Conservation (phyloP, 176 grass and related monocot species). For the Oryza nivara region DNA sequence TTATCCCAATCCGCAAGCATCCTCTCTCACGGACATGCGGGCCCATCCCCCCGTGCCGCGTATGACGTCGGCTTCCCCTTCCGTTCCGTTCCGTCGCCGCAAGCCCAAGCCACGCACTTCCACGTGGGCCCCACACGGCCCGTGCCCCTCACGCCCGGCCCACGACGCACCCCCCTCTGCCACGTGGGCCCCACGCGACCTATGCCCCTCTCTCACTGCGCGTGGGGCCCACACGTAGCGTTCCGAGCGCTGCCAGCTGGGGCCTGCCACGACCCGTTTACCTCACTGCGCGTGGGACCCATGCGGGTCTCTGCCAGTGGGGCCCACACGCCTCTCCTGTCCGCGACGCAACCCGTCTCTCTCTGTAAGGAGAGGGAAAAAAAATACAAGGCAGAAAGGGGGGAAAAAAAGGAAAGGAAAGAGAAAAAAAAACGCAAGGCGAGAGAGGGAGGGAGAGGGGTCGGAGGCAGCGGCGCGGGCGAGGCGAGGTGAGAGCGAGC, state of each 20-base stretch:
- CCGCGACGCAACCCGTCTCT: too few species aligned
- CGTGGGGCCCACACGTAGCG: neutral
- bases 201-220: neutral
- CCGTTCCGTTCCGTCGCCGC: neutral
- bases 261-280: neutral
- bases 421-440: neutral
- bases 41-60: neutral
- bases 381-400: neutral
- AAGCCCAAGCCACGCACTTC: constrained; percentile 6
- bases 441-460: constrained; percentile 3
- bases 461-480: neutral
- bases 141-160: too few species aligned
- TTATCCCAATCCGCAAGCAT: neutral
- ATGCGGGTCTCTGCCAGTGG: too few species aligned
- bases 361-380: neutral
- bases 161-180: too few species aligned
- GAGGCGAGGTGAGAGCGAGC: neutral
- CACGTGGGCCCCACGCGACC: neutral
- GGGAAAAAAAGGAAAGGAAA: too few species aligned
- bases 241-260: neutral
- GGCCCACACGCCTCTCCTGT: neutral
- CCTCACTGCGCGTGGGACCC: too few species aligned
- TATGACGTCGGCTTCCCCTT: too few species aligned
- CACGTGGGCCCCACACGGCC: neutral
- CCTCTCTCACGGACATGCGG: neutral